phyloP scores from a whole-genome alignment of 1,284 basidiomycete genomes.

The Heliocybe sulcata region DNA sequence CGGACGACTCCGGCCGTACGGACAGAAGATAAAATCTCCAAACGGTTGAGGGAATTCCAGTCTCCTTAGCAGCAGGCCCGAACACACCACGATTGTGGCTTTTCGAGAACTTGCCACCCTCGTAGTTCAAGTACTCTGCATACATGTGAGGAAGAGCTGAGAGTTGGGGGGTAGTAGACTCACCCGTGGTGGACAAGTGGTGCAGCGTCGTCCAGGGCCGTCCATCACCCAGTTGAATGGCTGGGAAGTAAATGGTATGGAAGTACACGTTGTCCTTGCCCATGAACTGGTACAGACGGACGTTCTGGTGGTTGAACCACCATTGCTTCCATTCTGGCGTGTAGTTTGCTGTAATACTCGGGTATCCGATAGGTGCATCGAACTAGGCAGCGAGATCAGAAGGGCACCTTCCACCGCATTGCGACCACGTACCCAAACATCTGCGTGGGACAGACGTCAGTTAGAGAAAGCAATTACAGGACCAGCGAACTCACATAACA shows the following conservation, averaged over 20 bases:
- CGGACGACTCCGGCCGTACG: slow-evolving; percentile 89
- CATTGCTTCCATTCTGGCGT: slow-evolving; percentile 93
- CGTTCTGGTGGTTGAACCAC: slow-evolving; percentile 95
- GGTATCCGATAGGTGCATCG: slow-evolving; percentile 96
- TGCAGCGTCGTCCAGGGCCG: slow-evolving; percentile 92
- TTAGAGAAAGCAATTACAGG: slow-evolving; percentile 5
- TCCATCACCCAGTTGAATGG: slow-evolving; percentile 85
- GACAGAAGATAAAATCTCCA: slow-evolving; percentile 98
- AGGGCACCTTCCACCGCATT: background rate
- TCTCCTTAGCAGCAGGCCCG: slow-evolving; percentile 90
- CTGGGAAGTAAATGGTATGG: slow-evolving; percentile 96
- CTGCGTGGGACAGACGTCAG: slow-evolving; percentile 28
- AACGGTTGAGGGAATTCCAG: slow-evolving; percentile 87
- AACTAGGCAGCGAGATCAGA: slow-evolving; percentile 49
- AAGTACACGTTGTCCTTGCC: slow-evolving; percentile 98
- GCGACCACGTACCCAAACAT: slow-evolving; percentile 68
- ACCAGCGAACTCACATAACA: slow-evolving; percentile 70
- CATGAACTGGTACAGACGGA: slow-evolving; percentile 98
- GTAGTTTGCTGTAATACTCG: slow-evolving; percentile 96
- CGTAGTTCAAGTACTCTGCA: slow-evolving; percentile 95
- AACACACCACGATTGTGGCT: slow-evolving; percentile 97
- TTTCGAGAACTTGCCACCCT: slow-evolving; percentile 99
- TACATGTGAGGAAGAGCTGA: background rate
- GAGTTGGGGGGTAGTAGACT: background rate
- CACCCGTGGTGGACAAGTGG: slow-evolving; percentile 93